Percentiles rank a stretch among this genome's conserved stretches.
phyloP scores from a whole-genome alignment of 495 filamentous ascomycete species.

The Xylaria nigripes region DNA sequence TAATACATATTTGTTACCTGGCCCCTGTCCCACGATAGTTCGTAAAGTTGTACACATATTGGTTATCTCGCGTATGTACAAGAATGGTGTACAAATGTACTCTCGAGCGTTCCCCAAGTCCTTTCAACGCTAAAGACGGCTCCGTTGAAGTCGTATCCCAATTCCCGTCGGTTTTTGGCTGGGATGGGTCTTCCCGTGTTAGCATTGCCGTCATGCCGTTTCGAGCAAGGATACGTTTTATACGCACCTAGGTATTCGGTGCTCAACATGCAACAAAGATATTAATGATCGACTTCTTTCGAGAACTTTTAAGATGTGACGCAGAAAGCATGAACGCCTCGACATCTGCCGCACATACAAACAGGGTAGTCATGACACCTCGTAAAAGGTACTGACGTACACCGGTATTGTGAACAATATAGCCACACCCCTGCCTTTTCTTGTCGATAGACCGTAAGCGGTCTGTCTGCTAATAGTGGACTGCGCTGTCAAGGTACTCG shows the following conservation, averaged over 20 bases:
- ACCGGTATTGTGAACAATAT: slow-evolving; percentile 9
- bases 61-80: background rate
- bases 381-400: slow-evolving; percentile 8
- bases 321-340: slow-evolving; percentile 11
- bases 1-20: background rate
- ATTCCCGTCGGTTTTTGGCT: slow-evolving; percentile 8
- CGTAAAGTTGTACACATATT: background rate
- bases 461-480: slow-evolving; percentile 3
- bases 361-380: slow-evolving; percentile 9
- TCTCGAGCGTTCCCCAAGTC: background rate
- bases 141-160: slow-evolving; percentile 8
- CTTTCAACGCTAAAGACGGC: slow-evolving; percentile 6
- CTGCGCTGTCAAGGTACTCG: slow-evolving; percentile 10
- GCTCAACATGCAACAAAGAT: background rate
- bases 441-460: slow-evolving; percentile 8
- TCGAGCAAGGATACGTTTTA: slow-evolving; percentile 8
- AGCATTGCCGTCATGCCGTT: slow-evolving; percentile 14
- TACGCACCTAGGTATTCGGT: background rate
- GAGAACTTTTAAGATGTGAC: background rate
- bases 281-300: background rate
- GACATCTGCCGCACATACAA: slow-evolving; percentile 10
- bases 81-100: background rate
- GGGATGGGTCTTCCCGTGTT: slow-evolving; percentile 13
- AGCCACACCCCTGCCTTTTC: slow-evolving; percentile 12
- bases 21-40: background rate